Evolutionary conservation across 768 basidiomycete genomes (phyloP), one percentile per base, ranked within the genome.

Genomic region (Megacollybia marginata): DNA sequence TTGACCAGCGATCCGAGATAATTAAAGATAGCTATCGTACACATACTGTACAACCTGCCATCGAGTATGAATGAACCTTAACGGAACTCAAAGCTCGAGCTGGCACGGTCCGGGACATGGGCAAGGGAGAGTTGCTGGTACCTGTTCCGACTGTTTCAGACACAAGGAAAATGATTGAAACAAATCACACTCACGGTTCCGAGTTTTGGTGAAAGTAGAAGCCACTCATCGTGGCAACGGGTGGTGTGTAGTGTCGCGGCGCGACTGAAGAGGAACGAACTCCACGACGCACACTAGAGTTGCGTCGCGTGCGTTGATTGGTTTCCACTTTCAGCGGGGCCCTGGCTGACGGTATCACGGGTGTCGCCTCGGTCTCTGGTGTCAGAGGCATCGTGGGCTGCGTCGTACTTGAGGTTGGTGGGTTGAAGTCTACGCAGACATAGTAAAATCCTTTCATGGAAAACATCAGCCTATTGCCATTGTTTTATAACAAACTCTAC

Each of bases 151-250:
- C 6, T 6, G 23, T 28, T 28, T 28, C 23, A 49, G 51, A 33
- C 36, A 51, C 38, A 40, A 56, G 44, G 10, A 42, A 28, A 33
- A 52, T 33, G 36, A 46, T 19, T 46, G 32, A 45, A 51, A 53
- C 20, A 31, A 47, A 36, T 18, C 33, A 7, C n/a, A 80, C 88
- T 70, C 61, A 92, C 90, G 90, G 90, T 60, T 91, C 89, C 49
- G 89, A 92, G 63, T 92, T 88, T 73, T 86, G 85, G 65, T 93
- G 91, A 69, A 89, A 94, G 67, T 94, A 95, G 69, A 90, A 94
- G 34, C 92, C 89, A 55, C 79, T 86, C 87, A 91, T 90, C 23
- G 81, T 82, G 5, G 88, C 88, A 45, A 78, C 72, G 31, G 59
- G 62, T 7, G 80, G 71, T 5, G 74, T 69, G 43, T 70, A 63